phyloP scores from a whole-genome alignment of 192 early-diverging fungal species.

The Coemansia sp. region DNA sequence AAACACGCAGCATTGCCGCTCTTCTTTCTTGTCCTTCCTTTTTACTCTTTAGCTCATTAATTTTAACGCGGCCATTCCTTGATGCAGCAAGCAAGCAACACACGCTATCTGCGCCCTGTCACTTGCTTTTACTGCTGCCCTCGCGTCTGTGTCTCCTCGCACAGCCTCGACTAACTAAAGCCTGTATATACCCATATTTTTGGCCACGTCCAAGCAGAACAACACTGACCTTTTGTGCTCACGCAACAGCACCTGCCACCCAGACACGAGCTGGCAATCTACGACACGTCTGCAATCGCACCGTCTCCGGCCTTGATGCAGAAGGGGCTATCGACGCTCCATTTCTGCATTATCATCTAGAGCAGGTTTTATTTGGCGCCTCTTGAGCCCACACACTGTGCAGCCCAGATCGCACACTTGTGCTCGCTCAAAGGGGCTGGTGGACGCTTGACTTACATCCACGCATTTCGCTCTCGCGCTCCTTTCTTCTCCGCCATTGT shows the following conservation, averaged over 20 bases:
- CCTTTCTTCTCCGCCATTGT: slow-evolving; percentile 11
- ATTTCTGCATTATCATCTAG: not conserved
- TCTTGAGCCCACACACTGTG: not conserved
- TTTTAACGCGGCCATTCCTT: not conserved
- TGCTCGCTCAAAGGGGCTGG: slow-evolving; percentile 6
- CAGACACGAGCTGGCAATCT: not conserved
- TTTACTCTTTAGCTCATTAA: not conserved
- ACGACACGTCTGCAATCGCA: not conserved
- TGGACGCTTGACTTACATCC: slow-evolving; percentile 10
- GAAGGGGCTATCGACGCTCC: not conserved
- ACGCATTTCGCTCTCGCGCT: slow-evolving; percentile 5
- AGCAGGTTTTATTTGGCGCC: not conserved
- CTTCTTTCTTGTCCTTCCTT: slow-evolving; percentile 1
- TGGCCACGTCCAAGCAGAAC: no score
- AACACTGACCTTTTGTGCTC: not conserved
- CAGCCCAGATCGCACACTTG: slow-evolving; percentile 6
- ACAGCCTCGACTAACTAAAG: not conserved
- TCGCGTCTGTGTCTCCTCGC: not conserved
- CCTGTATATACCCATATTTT: not conserved
- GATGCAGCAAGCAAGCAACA: slow-evolving; percentile 4
- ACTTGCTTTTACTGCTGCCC: not conserved
- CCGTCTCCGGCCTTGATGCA: not conserved
- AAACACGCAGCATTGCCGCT: not conserved
- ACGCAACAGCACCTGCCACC: not conserved
- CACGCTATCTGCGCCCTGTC: not conserved